A percentile compares a stretch with the other conserved stretches of the same genome.
Conservation (phyloP, 2,329 filamentous ascomycete species). For the Ceratocystis diversiconidia region DNA sequence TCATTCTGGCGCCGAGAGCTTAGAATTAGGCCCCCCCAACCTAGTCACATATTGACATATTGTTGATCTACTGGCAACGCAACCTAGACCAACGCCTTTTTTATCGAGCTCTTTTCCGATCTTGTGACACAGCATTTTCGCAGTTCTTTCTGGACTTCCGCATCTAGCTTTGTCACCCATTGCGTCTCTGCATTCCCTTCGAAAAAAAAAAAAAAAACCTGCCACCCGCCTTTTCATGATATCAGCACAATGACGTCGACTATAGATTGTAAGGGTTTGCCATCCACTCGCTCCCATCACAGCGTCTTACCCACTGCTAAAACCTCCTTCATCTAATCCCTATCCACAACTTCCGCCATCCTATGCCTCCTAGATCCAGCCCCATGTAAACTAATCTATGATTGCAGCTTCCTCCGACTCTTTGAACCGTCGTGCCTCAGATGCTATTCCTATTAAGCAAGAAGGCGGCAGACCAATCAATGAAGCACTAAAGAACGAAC, state of each 20-base stretch:
- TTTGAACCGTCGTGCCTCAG: constrained; percentile 3
- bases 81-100: not conserved
- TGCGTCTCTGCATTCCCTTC: not conserved
- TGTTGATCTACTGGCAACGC: not conserved
- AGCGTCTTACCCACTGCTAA: not conserved
- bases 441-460: constrained; percentile 11
- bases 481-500: constrained; percentile 54
- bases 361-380: not conserved
- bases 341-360: not conserved
- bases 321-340: not conserved
- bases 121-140: not conserved
- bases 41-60: not conserved
- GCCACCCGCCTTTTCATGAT: constrained; percentile 10
- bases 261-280: constrained; percentile 14
- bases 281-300: not conserved
- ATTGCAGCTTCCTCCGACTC: constrained; percentile 3
- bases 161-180: not conserved
- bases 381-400: not conserved
- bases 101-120: not conserved
- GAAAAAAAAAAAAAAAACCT: not conserved
- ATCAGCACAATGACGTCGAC: constrained; percentile 14
- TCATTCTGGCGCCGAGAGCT: not conserved
- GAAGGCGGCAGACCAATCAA: constrained; percentile 5
- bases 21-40: not conserved
- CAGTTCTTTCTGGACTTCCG: not conserved